Conservation (phyloP, 2,329 filamentous ascomycete genomes). For the Dothiorella sarmentorum region DNA sequence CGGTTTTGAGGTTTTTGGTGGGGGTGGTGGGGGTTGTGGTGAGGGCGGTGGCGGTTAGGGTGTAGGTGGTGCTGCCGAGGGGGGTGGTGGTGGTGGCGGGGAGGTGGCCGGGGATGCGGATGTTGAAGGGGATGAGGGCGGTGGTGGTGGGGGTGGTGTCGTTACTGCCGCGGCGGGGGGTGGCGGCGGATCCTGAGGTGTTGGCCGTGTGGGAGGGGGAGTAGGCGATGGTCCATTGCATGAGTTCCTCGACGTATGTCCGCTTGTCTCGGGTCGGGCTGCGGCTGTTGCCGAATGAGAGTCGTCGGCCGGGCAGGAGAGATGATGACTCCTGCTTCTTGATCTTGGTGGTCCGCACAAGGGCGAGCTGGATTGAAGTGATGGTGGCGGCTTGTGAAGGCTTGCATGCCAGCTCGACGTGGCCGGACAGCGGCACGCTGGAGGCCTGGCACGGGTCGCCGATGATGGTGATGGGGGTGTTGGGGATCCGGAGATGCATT, state of each 20-base stretch:
- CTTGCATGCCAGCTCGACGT: not conserved
- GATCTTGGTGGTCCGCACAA: constrained; percentile 6
- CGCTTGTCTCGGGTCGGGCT: constrained; percentile 9
- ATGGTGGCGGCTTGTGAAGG: not conserved
- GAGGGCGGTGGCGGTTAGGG: not conserved
- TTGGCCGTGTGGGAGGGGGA: not conserved
- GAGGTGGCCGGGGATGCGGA: constrained; percentile 2
- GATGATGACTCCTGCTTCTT: constrained; percentile 2
- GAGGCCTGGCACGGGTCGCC: constrained; percentile 3
- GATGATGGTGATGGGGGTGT: not conserved
- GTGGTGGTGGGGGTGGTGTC: not conserved
- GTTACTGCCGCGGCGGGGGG: not conserved
- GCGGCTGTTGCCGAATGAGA: not conserved
- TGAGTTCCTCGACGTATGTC: not conserved
- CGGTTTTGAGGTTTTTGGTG: not conserved
- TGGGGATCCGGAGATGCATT: constrained; percentile 6
- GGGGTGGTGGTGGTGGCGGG: not conserved
- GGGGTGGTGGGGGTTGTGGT: not conserved
- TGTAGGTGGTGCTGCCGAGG: not conserved
- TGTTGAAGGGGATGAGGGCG: constrained; percentile 1
- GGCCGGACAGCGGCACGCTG: constrained; percentile 3
- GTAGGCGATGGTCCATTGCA: constrained; percentile 5
- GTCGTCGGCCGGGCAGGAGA: not conserved
- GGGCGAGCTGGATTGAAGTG: not conserved
- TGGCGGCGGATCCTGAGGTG: not conserved